These are phyloP conservation scores for Isoetes taiwanensis DNA, from an alignment of 75 land plant genomes.

Conservation along the genomic window DNA sequence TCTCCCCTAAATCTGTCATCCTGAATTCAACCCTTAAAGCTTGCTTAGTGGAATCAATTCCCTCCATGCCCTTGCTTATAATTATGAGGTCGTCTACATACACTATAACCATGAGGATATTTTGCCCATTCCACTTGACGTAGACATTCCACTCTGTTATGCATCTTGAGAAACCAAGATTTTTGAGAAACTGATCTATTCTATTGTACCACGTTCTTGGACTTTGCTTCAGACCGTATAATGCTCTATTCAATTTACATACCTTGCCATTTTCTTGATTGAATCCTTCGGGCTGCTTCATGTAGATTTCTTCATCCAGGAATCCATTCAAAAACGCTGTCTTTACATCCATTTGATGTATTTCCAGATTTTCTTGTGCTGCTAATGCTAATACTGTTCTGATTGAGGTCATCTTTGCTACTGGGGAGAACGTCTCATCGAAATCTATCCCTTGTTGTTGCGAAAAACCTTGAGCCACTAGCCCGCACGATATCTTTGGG, in stretches of 20 bases:
- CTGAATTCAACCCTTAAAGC: too few relatives aligned
- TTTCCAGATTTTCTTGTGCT: background rate
- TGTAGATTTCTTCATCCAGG: background rate
- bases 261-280: background rate
- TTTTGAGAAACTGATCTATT: background rate
- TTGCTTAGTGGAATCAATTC: too few relatives aligned
- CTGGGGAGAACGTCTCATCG: background rate
- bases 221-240: background rate
- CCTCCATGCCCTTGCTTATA: too few relatives aligned
- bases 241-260: background rate
- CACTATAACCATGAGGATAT: too few relatives aligned
- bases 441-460: slow-evolving; percentile 1
- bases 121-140: too few relatives aligned
- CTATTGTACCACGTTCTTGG: background rate
- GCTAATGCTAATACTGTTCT: background rate
- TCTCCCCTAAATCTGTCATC: too few relatives aligned
- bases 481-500: background rate
- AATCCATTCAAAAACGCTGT: slow-evolving; percentile 4
- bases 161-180: background rate
- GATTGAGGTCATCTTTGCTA: background rate
- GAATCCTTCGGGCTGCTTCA: slow-evolving; percentile 2
- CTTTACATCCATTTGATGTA: slow-evolving; percentile 4
- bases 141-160: too few relatives aligned
- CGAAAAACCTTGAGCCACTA: slow-evolving; percentile 6
- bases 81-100: too few relatives aligned